phyloP scores from a whole-genome alignment of 257 asterid genomes.

The Primulina eburnea region DNA sequence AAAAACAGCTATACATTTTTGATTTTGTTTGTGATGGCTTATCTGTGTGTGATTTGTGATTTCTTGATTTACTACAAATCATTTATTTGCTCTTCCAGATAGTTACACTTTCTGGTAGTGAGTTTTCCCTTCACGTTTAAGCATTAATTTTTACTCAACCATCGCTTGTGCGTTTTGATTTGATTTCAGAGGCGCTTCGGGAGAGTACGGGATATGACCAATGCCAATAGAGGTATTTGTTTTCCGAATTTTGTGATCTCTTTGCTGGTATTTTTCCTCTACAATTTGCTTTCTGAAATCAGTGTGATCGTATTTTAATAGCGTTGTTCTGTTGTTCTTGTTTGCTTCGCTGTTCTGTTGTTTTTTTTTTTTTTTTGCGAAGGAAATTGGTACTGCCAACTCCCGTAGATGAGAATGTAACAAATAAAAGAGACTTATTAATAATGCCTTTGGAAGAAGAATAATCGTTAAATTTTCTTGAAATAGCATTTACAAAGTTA shows the following conservation, averaged over 20 bases:
- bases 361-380: not conserved
- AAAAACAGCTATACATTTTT: no score
- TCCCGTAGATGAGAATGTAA: not conserved
- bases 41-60: no score
- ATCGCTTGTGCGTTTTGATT: not conserved
- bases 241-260: conserved; percentile 1
- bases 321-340: not conserved
- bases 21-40: no score
- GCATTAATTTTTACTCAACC: no score
- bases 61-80: no score
- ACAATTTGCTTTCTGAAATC: not conserved
- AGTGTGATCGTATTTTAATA: not conserved
- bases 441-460: not conserved
- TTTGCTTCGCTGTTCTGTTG: no score
- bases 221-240: conserved; percentile 71
- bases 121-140: no score
- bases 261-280: not conserved
- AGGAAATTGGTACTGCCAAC: no score
- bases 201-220: conserved; percentile 73
- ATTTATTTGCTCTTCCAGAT: no score
- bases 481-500: not conserved
- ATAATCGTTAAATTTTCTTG: not conserved
- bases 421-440: not conserved
- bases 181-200: conserved; percentile 70
- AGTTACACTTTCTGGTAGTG: no score